Evolutionary conservation across 345 rosid genomes (phyloP).

Genomic region (Ceriops decandra): DNA sequence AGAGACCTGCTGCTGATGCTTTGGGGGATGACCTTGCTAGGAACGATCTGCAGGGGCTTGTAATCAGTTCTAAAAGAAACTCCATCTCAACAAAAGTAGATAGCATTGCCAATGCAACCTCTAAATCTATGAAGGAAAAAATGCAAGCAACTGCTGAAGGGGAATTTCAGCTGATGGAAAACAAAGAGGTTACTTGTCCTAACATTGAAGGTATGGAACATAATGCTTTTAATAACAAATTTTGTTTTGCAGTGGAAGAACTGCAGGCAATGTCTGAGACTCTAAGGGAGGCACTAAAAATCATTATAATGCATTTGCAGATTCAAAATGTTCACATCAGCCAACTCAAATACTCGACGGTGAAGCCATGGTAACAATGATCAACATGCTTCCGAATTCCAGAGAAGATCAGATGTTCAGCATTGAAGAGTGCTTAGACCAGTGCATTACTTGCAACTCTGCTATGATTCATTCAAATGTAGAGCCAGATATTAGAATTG

Average conservation of each 20-base stretch:
- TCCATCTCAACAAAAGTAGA: slow-evolving; percentile 19
- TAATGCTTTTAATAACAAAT: slow-evolving; percentile 42
- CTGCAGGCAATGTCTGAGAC: slow-evolving; percentile 28
- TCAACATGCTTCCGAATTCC: slow-evolving; percentile 23
- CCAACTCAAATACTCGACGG: slow-evolving; percentile 28
- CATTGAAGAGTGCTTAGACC: background rate
- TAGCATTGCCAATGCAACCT: slow-evolving; percentile 13
- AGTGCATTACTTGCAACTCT: no score
- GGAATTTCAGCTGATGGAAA: slow-evolving; percentile 16
- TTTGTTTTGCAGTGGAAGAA: slow-evolving; percentile 42
- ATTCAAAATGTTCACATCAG: slow-evolving; percentile 25
- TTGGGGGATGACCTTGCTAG: background rate
- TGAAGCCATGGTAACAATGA: slow-evolving; percentile 22
- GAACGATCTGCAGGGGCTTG: slow-evolving; percentile 2
- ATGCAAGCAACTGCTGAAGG: slow-evolving; percentile 23
- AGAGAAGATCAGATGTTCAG: slow-evolving; percentile 1
- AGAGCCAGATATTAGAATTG: slow-evolving; percentile 9
- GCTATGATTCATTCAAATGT: no score
- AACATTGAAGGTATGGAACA: slow-evolving; percentile 51
- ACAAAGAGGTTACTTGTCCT: slow-evolving; percentile 28
- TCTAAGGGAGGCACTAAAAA: slow-evolving; percentile 39
- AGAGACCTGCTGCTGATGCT: background rate
- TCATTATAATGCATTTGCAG: slow-evolving; percentile 40
- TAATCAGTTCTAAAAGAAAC: slow-evolving; percentile 14
- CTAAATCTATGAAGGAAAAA: slow-evolving; percentile 20